Evolutionary conservation across 805 yeast genomes (phyloP), one percentile per base, ranked within the genome.

Genomic region (Komagataella phaffii): DNA sequence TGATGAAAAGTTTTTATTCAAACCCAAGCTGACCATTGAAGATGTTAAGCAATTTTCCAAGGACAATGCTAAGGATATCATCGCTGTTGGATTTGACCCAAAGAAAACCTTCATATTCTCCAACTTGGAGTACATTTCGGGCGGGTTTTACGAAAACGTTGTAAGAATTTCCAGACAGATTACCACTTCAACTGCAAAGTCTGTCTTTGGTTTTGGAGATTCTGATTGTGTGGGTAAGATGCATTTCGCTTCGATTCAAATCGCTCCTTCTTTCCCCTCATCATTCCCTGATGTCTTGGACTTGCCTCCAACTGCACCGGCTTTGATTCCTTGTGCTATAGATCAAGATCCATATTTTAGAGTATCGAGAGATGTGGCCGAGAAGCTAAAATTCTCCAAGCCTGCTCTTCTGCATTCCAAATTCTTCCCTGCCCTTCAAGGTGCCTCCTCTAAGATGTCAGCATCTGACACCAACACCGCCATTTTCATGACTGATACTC

Each of bases 321-420:
- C 96, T 69, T 74, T 93, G 67, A 93, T 93, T 67, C 99, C 99
- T 45, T 93, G 99, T 76, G 99, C 99, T 49, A 93, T 93, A 65
- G 99, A 93, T 66, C 99, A 91, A 74, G 99, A 93, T 68, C 98
- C 99, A 30, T 93, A 93, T 69, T 93, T 93, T 74, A 79, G 99
- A 69, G 95, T 93, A 19, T 88, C 96, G 69, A 79, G 99, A 70
- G 99, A 93, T 66, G 99, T 93, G 57, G 97, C 99, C 8, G 89
- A 83, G 62, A 93, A 91, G 68, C 77, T 93, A 65, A 85, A 84
- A 67, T 95, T 77, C 65, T 73, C 89, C 55, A 93, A 93, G 70
- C 98, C 98, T 17, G 81, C 96, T 7, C 77, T 93, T 64, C 74
- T 93, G 56, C 98, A 93, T 69, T 83, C 99, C 51, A 85, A 87